These are phyloP conservation scores for Metschnikowia cubensis DNA, from an alignment of 805 yeast species.

Conservation along the genomic window DNA sequence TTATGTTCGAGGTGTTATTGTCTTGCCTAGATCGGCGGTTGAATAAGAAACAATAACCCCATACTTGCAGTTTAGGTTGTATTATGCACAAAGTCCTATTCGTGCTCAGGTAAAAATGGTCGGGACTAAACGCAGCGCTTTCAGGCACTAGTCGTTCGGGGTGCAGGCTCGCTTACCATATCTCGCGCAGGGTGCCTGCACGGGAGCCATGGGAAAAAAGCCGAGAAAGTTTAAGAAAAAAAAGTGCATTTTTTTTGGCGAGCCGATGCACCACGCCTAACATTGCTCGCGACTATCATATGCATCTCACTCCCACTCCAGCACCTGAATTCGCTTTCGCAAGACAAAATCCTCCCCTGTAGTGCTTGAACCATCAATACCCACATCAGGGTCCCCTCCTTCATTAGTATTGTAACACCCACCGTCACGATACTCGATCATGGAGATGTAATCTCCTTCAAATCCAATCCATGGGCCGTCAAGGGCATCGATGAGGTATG, in stretches of 20 bases:
- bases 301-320: slow-evolving; percentile 16
- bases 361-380: background rate
- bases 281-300: background rate
- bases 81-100: slow-evolving; percentile 1
- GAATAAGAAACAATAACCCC: background rate
- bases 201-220: background rate
- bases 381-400: background rate
- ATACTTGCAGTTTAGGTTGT: background rate
- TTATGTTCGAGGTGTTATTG: too few species aligned
- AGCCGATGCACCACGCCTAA: background rate
- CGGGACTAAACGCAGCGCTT: background rate
- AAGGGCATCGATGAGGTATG: slow-evolving; percentile 42
- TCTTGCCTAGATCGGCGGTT: background rate
- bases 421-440: slow-evolving; percentile 31
- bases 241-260: background rate
- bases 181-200: slow-evolving; percentile 1
- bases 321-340: slow-evolving; percentile 16
- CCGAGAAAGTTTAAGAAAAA: background rate
- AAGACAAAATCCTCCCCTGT: slow-evolving; percentile 10
- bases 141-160: background rate
- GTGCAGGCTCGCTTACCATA: slow-evolving; percentile 2
- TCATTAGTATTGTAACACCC: slow-evolving; percentile 4
- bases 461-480: slow-evolving; percentile 59
- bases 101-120: slow-evolving; percentile 1
- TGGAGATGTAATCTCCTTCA: slow-evolving; percentile 46